Base-by-base conservation (phyloP, 73 alveolate genomes). In the Durusdinium trenchii region DNA sequence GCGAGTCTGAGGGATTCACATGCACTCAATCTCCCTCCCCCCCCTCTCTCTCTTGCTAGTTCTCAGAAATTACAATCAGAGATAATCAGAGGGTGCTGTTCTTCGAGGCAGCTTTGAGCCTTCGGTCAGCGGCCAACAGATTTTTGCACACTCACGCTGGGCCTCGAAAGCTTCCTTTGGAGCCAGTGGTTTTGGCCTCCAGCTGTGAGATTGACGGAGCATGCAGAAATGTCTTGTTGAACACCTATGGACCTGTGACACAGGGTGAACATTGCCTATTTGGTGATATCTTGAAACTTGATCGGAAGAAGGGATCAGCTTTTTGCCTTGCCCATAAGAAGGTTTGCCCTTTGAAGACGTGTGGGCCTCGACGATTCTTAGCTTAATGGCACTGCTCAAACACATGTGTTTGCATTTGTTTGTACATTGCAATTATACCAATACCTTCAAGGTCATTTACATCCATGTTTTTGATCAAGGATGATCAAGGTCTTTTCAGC, bases 41-140 rank as follows among this genome's bases (percentile, higher is more conserved):
- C n/a, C n/a, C n/a, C n/a, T n/a, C n/a, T 14, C 9, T 16, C 9
- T 48, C 84, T 71, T 71, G 84, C 9, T 18, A 71, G 43, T 32
- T 40, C 36, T 6, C 38, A 36, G 6, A 45, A 7, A 16, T 45
- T 12, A 4, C 14, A 76, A 6, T 2, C 86, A 42, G 20, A 54
- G 20, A 54, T 54, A 9, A 20, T 54, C 20, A 20, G 64, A 54
- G 26, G 62, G 36, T 43, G 67, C 32, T 46, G 47, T 47, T 47
- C 92, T 32, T 0, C n/a, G n/a, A 81, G 92, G 92, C 92, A 28
- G 92, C 92, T 32, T 35, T 81, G 69, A 81, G 92, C 35, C 46
- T 81, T 4, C 92, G 48, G 36, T 26, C 92, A 7, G 92, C 92
- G 18, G 92, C 92, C 48, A 47, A 12, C 4, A 18, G 36, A 0